phyloP scores from a whole-genome alignment of 1,139 yeast species.

The Debaryomyces nepalensis region DNA sequence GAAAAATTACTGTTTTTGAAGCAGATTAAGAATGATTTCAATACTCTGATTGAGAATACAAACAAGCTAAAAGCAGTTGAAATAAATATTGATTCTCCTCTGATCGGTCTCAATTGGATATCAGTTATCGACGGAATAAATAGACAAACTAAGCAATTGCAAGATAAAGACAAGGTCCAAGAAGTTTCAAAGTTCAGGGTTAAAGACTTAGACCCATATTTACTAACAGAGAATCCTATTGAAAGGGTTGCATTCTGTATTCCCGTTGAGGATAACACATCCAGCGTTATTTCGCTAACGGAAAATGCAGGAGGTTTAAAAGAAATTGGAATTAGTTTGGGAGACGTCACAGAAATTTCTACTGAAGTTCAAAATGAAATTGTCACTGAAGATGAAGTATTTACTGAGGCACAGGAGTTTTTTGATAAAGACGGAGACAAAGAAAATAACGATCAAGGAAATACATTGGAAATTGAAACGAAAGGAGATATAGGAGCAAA shows the following conservation, averaged over 20 bases:
- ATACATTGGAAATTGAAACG: neutral
- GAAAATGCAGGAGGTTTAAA: neutral
- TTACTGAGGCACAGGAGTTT: slow-evolving; percentile 12
- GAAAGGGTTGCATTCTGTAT: slow-evolving; percentile 42
- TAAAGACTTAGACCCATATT: slow-evolving; percentile 53
- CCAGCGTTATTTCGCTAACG: neutral
- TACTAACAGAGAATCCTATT: slow-evolving; percentile 50
- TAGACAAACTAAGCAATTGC: slow-evolving; percentile 31
- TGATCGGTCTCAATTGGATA: slow-evolving; percentile 33
- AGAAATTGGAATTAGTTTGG: neutral
- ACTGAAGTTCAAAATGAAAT: slow-evolving; percentile 11
- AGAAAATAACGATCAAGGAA: slow-evolving; percentile 39
- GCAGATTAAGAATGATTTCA: slow-evolving; percentile 36
- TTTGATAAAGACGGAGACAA: slow-evolving; percentile 24
- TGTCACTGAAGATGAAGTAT: slow-evolving; percentile 13
- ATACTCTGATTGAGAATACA: slow-evolving; percentile 23
- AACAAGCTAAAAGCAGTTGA: slow-evolving; percentile 14
- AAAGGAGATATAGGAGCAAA: neutral
- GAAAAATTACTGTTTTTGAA: slow-evolving; percentile 31
- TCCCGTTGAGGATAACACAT: slow-evolving; percentile 6
- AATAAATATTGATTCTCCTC: slow-evolving; percentile 12
- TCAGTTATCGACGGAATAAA: slow-evolving; percentile 33
- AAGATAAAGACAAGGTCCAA: slow-evolving; percentile 38
- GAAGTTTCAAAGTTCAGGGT: slow-evolving; percentile 40
- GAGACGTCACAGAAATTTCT: neutral